Evolutionary conservation across 306 rosid genomes (phyloP), one percentile per base, ranked within the genome.

Genomic region (Ammopiptanthus mongolicus): DNA sequence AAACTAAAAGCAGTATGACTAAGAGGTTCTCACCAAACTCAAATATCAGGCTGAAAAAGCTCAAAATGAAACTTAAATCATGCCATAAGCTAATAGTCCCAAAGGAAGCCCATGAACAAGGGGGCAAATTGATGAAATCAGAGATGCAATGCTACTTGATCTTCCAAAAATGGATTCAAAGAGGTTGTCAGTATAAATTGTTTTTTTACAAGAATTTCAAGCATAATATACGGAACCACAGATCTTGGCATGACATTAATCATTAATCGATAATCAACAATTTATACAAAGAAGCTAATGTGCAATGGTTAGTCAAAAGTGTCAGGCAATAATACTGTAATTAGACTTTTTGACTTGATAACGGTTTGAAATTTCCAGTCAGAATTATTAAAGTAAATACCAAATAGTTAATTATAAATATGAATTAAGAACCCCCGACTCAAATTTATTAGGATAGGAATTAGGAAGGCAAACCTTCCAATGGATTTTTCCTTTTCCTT

Each of bases 401-500:
- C 39, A 39, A 57, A 78, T 44, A 15, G 8, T 19, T 25, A 44
- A 75, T 68, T 50, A 11, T 31, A 33, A 42, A 44, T 44, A 14
- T 12, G 15, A 4, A 25, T 25, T 25, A 25, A 25, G 34, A 48
- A 22, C 3, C 18, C 23, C 8, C 3, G 25, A 46, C 34, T 39
- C 39, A 74, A 39, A 74, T 18, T 33, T 44, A 34, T 75, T 28
- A 19, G 74, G 78, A 82, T 15, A 53, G 56, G 63, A 75, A 78
- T 81, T 15, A 53, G 56, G 66, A 75, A 78, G 28, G 50, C 83
- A 75, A 75, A 88, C 97, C 98, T 87, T 78, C 80, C 76, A 58
- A 77, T 42, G 82, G 73, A 18, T 65, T 73, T 84, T 82, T 88
- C 81, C 97, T 89, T 86, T 91, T 93, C 83, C 86, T 88, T 22